These are phyloP conservation scores for Mycena vulgaris DNA, from an alignment of 768 basidiomycete species.

Conservation along the genomic window DNA sequence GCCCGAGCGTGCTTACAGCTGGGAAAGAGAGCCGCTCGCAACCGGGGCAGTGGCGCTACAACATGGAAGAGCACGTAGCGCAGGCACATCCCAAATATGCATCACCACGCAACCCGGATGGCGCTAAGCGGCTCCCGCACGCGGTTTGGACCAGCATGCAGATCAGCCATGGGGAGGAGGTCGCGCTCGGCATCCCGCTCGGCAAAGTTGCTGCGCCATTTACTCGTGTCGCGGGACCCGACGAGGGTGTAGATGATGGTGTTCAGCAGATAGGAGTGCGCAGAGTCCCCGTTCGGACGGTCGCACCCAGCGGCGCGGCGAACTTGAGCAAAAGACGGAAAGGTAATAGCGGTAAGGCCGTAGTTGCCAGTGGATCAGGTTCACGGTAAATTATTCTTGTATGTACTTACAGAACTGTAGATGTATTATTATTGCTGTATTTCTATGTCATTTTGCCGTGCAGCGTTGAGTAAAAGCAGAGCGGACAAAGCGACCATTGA, in stretches of 20 bases:
- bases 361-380: neutral
- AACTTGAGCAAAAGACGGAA: neutral
- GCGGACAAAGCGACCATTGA: neutral
- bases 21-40: constrained; percentile 1
- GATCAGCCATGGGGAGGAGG: neutral
- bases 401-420: too few species aligned
- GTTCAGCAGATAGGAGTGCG: neutral
- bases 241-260: neutral
- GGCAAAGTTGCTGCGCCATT: constrained; percentile 4
- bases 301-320: neutral
- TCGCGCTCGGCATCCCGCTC: neutral
- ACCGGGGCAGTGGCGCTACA: neutral
- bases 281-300: neutral
- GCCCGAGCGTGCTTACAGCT: neutral
- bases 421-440: neutral
- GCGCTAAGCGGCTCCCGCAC: constrained; percentile 7
- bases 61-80: constrained; percentile 2
- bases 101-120: constrained; percentile 15
- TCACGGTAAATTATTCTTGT: neutral
- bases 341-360: neutral
- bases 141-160: constrained; percentile 17
- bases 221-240: constrained; percentile 1
- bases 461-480: neutral
- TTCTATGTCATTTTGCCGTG: neutral
- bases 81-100: constrained; percentile 25